phyloP scores from a whole-genome alignment of 495 filamentous ascomycete species.

The Parachaetomium inaequale region DNA sequence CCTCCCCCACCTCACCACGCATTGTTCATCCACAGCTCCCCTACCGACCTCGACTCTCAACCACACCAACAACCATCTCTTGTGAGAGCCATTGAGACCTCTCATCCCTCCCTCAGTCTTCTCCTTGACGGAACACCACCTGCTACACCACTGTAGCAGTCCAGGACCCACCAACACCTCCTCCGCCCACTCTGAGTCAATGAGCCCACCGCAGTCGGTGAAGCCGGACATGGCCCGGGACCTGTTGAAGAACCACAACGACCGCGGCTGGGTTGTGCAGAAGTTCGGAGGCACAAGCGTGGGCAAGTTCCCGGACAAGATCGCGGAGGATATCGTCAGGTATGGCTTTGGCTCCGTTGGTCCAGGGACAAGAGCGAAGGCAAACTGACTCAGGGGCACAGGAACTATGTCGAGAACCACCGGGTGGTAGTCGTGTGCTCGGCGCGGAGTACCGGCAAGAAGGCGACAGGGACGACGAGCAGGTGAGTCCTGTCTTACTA shows the following conservation, averaged over 20 bases:
- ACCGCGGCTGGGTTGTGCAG: constrained; percentile 68
- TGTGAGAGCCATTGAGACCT: constrained; percentile 7
- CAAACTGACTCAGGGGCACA: constrained; percentile 35
- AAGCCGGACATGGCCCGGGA: constrained; percentile 22
- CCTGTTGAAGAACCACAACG: constrained; percentile 35
- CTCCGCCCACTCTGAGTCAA: constrained; percentile 20
- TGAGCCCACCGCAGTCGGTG: constrained; percentile 18
- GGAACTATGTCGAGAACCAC: constrained; percentile 61
- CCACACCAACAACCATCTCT: background rate
- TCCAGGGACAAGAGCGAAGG: background rate
- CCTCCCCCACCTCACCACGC: background rate
- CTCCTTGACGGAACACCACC: background rate
- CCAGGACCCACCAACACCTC: background rate
- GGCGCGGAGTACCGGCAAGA: constrained; percentile 83
- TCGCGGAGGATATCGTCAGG: constrained; percentile 38
- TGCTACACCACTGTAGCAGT: background rate
- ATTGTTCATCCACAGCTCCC: background rate
- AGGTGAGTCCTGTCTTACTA: constrained; percentile 57
- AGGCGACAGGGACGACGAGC: constrained; percentile 90
- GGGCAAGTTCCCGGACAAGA: constrained; percentile 43
- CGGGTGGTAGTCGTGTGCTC: constrained; percentile 89
- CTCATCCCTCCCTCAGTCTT: background rate
- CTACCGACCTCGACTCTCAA: background rate
- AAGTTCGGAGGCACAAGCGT: constrained; percentile 79
- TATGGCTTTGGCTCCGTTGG: constrained; percentile 13